Conservation (phyloP, 495 filamentous ascomycete genomes). For the Xylaria curta region DNA sequence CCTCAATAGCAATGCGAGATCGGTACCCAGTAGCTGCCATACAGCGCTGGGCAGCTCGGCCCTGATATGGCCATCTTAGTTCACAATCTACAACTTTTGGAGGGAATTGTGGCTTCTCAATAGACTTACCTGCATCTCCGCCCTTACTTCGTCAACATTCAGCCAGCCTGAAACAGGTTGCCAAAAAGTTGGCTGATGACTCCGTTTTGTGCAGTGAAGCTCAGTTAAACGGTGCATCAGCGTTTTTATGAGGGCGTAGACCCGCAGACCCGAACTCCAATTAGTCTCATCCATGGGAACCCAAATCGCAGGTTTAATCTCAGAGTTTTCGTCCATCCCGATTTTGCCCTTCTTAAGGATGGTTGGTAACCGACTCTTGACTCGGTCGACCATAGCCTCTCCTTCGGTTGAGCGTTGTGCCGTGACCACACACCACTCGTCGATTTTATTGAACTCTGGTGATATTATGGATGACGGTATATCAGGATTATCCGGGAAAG, state of each 20-base stretch:
- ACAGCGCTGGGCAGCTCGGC: constrained; percentile 22
- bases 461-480: neutral
- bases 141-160: constrained; percentile 23
- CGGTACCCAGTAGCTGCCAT: constrained; percentile 24
- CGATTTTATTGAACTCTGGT: constrained; percentile 4
- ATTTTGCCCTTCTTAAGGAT: constrained; percentile 6
- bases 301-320: constrained; percentile 6
- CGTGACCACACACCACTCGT: constrained; percentile 21
- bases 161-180: constrained; percentile 16
- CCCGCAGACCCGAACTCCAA: constrained; percentile 15
- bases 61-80: constrained; percentile 6
- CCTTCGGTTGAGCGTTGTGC: constrained; percentile 3
- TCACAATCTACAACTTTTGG: neutral
- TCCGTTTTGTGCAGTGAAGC: neutral
- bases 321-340: constrained; percentile 1
- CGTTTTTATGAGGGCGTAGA: constrained; percentile 19
- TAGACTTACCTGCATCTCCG: constrained; percentile 24
- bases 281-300: constrained; percentile 12
- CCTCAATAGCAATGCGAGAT: constrained; percentile 21
- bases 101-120: neutral
- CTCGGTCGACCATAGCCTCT: constrained; percentile 14
- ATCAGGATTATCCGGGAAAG: neutral
- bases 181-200: constrained; percentile 1
- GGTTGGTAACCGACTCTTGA: neutral
- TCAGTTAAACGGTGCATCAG: constrained; percentile 23